Percentiles rank a stretch among this genome's conserved stretches.
phyloP scores from a whole-genome alignment of 257 asterid genomes.

The Plantago elongata region DNA sequence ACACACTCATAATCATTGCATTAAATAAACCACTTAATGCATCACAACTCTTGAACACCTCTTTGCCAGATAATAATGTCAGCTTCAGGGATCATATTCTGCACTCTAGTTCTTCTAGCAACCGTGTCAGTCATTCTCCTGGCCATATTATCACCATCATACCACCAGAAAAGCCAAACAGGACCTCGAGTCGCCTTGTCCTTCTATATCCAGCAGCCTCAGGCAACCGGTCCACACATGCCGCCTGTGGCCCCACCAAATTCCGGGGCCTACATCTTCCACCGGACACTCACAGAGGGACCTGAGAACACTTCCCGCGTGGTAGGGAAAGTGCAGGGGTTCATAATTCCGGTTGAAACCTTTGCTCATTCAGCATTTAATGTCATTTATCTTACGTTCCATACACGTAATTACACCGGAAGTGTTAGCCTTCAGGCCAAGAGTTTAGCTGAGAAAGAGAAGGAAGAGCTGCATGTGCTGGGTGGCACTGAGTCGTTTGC shows the following conservation, averaged over 20 bases:
- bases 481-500: constrained; percentile 94
- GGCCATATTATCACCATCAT: constrained; percentile 65
- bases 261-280: constrained; percentile 59
- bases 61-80: constrained; percentile 28
- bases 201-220: constrained; percentile 67
- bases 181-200: constrained; percentile 39
- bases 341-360: constrained; percentile 61
- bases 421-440: constrained; percentile 60
- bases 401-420: constrained; percentile 43
- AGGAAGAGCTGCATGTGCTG: constrained; percentile 49
- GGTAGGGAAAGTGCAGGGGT: constrained; percentile 77
- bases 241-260: constrained; percentile 25
- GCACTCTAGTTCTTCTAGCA: constrained; percentile 63
- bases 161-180: constrained; percentile 28
- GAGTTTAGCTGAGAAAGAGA: constrained; percentile 39
- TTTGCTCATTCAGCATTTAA: constrained; percentile 69
- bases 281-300: constrained; percentile 58
- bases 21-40: constrained; percentile 24
- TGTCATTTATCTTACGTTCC: constrained; percentile 66
- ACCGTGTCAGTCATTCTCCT: constrained; percentile 54
- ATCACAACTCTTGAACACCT: constrained; percentile 16
- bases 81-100: constrained; percentile 50
- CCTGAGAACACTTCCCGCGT: constrained; percentile 54
- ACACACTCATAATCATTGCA: constrained; percentile 35
- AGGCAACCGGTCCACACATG: constrained; percentile 15